phyloP scores from a whole-genome alignment of 495 filamentous ascomycete species.

The Alectoria sarmentosa region DNA sequence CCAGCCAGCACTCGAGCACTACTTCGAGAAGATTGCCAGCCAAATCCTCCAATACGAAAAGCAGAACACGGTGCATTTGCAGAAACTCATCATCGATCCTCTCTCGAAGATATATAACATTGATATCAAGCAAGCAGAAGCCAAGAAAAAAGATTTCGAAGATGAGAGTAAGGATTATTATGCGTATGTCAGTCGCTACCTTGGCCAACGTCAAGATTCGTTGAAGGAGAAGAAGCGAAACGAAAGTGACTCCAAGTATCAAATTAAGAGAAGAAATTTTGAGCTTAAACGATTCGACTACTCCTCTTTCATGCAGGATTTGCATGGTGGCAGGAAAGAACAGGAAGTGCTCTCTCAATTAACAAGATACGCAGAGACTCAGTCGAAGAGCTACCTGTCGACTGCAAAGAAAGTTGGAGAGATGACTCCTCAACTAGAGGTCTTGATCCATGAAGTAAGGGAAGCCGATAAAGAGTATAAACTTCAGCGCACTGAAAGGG shows the following conservation, averaged over 20 bases:
- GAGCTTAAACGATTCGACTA: conserved; percentile 98
- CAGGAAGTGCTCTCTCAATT: conserved; percentile 95
- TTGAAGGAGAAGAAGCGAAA: conserved; percentile 93
- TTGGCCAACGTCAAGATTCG: conserved; percentile 91
- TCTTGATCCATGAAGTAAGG: conserved; percentile 79
- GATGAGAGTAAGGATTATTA: conserved; percentile 99
- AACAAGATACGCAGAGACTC: conserved; percentile 88
- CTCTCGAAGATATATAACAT: conserved; percentile 84
- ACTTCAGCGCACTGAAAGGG: conserved; percentile 83
- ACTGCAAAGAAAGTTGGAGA: conserved; percentile 82
- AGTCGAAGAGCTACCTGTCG: conserved; percentile 73
- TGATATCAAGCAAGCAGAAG: conserved; percentile 96
- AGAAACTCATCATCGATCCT: conserved; percentile 90
- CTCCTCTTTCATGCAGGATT: conserved; percentile 97
- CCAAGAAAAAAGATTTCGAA: conserved; percentile 96
- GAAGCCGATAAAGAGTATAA: conserved; percentile 95
- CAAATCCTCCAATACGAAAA: conserved; percentile 85
- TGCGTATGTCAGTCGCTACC: conserved; percentile 84
- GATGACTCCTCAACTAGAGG: conserved; percentile 85
- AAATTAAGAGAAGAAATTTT: conserved; percentile 85
- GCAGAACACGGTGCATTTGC: conserved; percentile 75
- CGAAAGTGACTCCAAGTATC: conserved; percentile 95
- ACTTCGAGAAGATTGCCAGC: conserved; percentile 92
- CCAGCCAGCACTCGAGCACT: conserved; percentile 91
- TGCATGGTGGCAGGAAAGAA: conserved; percentile 95